Evolutionary conservation across 306 rosid species (phyloP).

Genomic region (Pyrus pyrifolia): DNA sequence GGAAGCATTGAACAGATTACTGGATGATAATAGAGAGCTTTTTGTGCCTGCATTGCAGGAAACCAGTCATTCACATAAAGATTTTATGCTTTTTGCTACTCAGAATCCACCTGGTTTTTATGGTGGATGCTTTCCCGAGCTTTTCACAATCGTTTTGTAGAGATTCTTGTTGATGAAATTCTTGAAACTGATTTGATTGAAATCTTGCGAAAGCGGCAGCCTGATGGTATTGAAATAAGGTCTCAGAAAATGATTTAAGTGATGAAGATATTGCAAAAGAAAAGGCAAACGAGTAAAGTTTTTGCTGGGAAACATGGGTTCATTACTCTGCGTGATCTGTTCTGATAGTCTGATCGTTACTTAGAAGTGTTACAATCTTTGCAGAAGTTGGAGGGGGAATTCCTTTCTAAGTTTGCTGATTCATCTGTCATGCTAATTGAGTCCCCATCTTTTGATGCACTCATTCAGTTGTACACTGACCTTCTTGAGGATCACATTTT

Average conservation of each 20-base stretch:
- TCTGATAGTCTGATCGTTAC: too few relatives aligned
- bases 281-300: too few relatives aligned
- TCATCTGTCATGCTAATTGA: too few relatives aligned
- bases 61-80: constrained; percentile 59
- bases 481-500: constrained; percentile 59
- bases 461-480: constrained; percentile 30
- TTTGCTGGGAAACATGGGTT: too few relatives aligned
- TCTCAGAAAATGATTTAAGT: constrained; percentile 59
- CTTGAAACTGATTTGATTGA: constrained; percentile 71
- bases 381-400: too few relatives aligned
- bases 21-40: constrained; percentile 94
- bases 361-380: too few relatives aligned
- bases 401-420: too few relatives aligned
- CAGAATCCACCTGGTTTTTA: constrained; percentile 92
- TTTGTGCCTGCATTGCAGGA: constrained; percentile 81
- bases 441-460: too few relatives aligned
- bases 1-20: constrained; percentile 88
- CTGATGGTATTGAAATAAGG: constrained; percentile 49
- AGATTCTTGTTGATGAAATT: constrained; percentile 88
- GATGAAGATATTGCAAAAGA: too few relatives aligned
- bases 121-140: constrained; percentile 96
- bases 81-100: constrained; percentile 95
- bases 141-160: constrained; percentile 87
- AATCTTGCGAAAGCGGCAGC: constrained; percentile 46
- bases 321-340: too few relatives aligned